These are phyloP conservation scores for Lasiosphaeria ovina DNA, from an alignment of 495 filamentous ascomycete species.

Conservation along the genomic window DNA sequence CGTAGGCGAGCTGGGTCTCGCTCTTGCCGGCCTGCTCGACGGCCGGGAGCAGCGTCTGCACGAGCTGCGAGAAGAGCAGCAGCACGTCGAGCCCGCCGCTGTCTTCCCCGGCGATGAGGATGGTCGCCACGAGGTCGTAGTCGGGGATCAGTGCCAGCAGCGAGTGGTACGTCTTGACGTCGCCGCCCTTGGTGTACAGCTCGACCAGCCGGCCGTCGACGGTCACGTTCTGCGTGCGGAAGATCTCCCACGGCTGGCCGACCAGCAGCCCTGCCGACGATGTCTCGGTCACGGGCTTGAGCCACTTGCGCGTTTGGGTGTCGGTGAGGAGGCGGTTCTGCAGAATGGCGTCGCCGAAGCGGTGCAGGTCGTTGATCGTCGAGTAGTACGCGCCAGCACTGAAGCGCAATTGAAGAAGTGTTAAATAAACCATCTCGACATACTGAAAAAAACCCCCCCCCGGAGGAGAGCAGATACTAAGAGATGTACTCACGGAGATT, in stretches of 20 bases:
- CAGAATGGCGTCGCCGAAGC: conserved; percentile 51
- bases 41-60: conserved; percentile 40
- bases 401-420: conserved; percentile 7
- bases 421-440: neutral
- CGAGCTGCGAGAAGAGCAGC: conserved; percentile 34
- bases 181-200: conserved; percentile 57
- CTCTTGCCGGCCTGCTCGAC: conserved; percentile 46
- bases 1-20: conserved; percentile 36
- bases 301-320: conserved; percentile 50
- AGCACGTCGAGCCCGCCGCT: conserved; percentile 22
- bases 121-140: conserved; percentile 49
- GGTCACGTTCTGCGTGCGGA: conserved; percentile 33
- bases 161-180: conserved; percentile 47
- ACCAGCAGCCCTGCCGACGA: conserved; percentile 41
- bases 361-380: conserved; percentile 50
- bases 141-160: conserved; percentile 50
- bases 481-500: conserved; percentile 40
- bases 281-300: conserved; percentile 53
- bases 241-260: conserved; percentile 59
- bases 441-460: neutral
- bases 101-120: conserved; percentile 44
- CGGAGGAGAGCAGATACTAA: neutral
- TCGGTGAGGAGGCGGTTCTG: conserved; percentile 42
- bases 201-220: conserved; percentile 43
- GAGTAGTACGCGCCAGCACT: conserved; percentile 53